Evolutionary conservation across 108 stramenopile genomes (phyloP), one percentile per base, ranked within the genome.

Genomic region (Pseudonitzschia multiseries): DNA sequence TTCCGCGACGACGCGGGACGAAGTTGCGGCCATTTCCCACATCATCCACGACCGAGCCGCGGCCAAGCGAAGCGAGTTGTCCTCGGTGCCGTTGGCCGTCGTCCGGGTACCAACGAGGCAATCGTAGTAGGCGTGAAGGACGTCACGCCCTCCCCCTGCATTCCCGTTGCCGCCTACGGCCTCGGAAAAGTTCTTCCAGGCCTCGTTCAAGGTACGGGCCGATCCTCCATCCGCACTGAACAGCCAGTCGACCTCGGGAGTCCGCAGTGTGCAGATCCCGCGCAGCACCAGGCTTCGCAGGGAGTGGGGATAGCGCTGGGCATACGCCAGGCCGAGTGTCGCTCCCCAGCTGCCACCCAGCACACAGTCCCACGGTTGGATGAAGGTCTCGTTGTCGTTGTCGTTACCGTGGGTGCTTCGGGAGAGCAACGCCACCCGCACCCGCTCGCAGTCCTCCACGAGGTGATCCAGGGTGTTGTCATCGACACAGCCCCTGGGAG

Each of bases 291-390:
- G 78, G 17, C 81, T 68, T 32, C 70, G 27, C 13, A 94, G 79
- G 21, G 41, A 20, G 6, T 61, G 46, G 13, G 93, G 92, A 82
- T 89, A 84, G 4, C 64, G 46, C 65, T 87, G 83, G 12, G 93
- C 89, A 81, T 97, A 97, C 3, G 93, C 90, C 74, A 95, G 59
- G 28, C 88, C 88, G 15, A 97, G 73, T 0, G 96, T 97, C 18
- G 87, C 84, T 42, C 96, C 96, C 96, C 96, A 97, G 5, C 85
- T 87, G 31, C 96, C 96, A 12, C 96, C 96, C 36, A 97, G 78
- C 53, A 97, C 80, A 13, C 86, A 84, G 52, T 84, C 81, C 91
- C 91, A 97, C 20, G 80, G 82, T 32, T 74, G 9, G 20, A 15
- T 54, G 53, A 15, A 14, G 53, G 0, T 53, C 8, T 53, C 52